Base-by-base conservation (phyloP, 805 yeast species). In the Sungouiella thailandica region DNA sequence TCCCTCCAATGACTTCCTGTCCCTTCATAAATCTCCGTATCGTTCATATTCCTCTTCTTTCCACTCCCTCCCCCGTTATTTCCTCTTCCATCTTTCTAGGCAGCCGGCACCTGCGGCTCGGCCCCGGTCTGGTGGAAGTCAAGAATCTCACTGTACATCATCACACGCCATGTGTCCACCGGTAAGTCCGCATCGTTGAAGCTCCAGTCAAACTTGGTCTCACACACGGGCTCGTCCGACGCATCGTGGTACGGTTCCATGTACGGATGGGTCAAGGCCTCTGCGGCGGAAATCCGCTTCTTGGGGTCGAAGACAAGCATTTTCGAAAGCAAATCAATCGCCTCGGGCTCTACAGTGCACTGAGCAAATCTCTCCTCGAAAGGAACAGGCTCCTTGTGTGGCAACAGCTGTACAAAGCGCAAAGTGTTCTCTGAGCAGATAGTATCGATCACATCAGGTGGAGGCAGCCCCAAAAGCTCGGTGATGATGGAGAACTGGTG, bases 111-210 rank as follows among this genome's bases (percentile, higher is more conserved):
- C 8, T 19, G 7, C 9, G 22, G 22, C n/a, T 36, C 54, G 19
- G 47, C 55, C 17, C 69, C 83, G 39, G 84, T 85, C 58, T 88
- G 95, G 61, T 90, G 97, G 74, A 88, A 90, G 58, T 90, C 97
- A 47, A 93, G 70, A 42, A 90, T 93, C 63, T 90, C 98, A 34
- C 95, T 83, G 64, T 93, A 93, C 96, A 93, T 90, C 97, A 93
- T 90, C 13, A 88, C 95, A 65, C 95, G 80, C 98, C 98, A 90
- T 10, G 96, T 87, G 53, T 93, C 97, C 12, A 93, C 93, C 3
- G 97, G 97, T 50, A 90, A 72, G 60, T 90, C 98, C 0, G 96
- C 97, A 49, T 94, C 97, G 58, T 93, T 90, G 61, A 90, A 90
- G 52, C 93, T 81, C 99, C 99, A 93, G 62, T 93, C 98, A 52